Evolutionary conservation across 2,329 filamentous ascomycete genomes (phyloP), one percentile per base, ranked within the genome.

Genomic region (Aspergillus pseudoterreus): DNA sequence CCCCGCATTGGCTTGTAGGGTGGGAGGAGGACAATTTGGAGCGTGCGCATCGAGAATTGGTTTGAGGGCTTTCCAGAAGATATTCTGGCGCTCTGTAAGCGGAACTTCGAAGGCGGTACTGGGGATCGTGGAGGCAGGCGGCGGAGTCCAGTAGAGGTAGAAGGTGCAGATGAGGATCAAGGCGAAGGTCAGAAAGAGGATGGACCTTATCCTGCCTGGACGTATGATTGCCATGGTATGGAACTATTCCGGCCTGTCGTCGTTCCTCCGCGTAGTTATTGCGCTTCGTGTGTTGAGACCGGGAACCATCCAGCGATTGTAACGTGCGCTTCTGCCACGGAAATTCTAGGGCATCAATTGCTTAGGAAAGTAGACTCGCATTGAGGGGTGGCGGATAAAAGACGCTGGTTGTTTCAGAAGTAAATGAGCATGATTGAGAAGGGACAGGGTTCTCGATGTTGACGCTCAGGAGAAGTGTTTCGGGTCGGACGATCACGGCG

Each of bases 111-210:
- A 69, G 41, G 60, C 60, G 8, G 64, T 64, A 51, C 65, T 63
- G 30, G 67, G 66, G 12, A 69, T 60, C 27, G 67, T 55, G 24
- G 66, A 63, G 42, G 65, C 65, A 17, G 63, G 64, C 22, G 60
- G 62, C 3, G 67, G 67, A 17, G 64, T 65, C 64, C 66, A 68
- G 54, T 69, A 70, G n/a, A 71, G 57, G 48, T 71, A 70, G 36
- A 71, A 60, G 17, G 66, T 67, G 55, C 62, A 64, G 15, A 70
- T 63, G 32, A 69, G 58, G 46, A 67, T 58, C 27, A 67, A 39
- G 14, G 66, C 61, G 22, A 59, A 60, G 45, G 58, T 58, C 27
- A 63, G 59, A 43, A 65, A 63, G 45, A 68, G 49, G 39, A 68
- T 49, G 19, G 65, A 63, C 54, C 61, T 65, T 45, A 63, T 54